Evolutionary conservation across 2,329 filamentous ascomycete genomes (phyloP), one percentile per base, ranked within the genome.

Genomic region (Dothideomycetes sp.): DNA sequence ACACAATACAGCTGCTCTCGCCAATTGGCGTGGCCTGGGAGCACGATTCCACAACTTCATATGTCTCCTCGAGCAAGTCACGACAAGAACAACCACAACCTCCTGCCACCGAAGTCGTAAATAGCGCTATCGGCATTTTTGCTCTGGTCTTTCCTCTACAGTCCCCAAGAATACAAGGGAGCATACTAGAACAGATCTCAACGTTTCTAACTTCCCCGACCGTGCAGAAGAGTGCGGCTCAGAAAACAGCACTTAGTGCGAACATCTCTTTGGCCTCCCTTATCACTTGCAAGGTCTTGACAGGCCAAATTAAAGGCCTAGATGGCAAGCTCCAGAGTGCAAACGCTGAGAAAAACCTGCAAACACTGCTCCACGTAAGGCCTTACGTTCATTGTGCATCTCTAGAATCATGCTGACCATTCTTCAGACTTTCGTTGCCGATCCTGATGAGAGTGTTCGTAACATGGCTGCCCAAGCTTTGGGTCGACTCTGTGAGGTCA

Each of bases 51-150:
- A 78, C 88, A 3, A 71, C 80, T 16, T 66, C 94, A 18, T 95
- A 94, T 53, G 69, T 82, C 33, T 69, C 70, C 7, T 64, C 69
- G 36, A 63, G 68, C 15, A 12, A 29, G 3, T 63, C 69, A 47
- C 63, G 70, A 1, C 37, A 34, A 5, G 27, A 43, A 15, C 52
- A 61, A 22, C 65, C 84, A 12, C 83, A 91, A 48, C 87, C 89
- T 7, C 82, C 91, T 5, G 80, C 84, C 0, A 98, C 89, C 1
- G 88, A 94, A 56, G 88, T 94, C 18, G 84, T 96, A 46, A 94
- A 98, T 56, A 79, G 89, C 54, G 88, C 91, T 1, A 93, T 98
- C 42, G 82, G 91, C 47, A 69, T 96, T 0, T 98, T 98, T 58
- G 86, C 88, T 2, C 84, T 94, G 39, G 84, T 86, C 27, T 80